Percentiles rank a stretch among this genome's conserved stretches.
Evolutionary conservation across 495 filamentous ascomycete species (phyloP).

Genomic region (Penicillium dipodomyicola): DNA sequence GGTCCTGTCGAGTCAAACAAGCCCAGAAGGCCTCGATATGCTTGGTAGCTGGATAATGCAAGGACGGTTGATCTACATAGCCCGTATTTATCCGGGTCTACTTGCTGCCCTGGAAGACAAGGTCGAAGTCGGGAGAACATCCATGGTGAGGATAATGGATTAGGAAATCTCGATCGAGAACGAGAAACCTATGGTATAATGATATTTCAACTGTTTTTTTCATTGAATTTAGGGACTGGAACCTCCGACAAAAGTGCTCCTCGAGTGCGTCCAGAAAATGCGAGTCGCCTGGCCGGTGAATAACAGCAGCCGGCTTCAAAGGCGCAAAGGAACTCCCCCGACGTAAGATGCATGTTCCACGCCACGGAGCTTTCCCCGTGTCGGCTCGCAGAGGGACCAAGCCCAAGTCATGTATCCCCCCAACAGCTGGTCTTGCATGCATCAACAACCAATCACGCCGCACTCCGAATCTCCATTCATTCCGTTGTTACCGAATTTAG

Average conservation of each 20-base stretch:
- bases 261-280: constrained; percentile 35
- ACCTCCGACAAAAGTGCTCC: constrained; percentile 37
- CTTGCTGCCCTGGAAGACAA: background rate
- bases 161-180: constrained; percentile 9
- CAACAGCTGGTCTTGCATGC: constrained; percentile 36
- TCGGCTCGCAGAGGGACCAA: constrained; percentile 39
- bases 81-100: background rate
- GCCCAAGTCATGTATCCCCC: constrained; percentile 26
- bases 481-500: constrained; percentile 38
- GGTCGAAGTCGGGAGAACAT: background rate
- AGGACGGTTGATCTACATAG: background rate
- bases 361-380: constrained; percentile 29
- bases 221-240: constrained; percentile 36
- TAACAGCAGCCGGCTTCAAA: constrained; percentile 27
- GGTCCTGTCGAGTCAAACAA: background rate
- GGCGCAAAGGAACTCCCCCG: constrained; percentile 31
- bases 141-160: constrained; percentile 13
- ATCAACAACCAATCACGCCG: constrained; percentile 33
- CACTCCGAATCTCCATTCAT: constrained; percentile 34
- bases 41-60: background rate
- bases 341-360: constrained; percentile 11
- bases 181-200: constrained; percentile 21
- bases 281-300: constrained; percentile 37
- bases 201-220: constrained; percentile 49
- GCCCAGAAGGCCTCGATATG: too few relatives aligned